phyloP scores from a whole-genome alignment of 805 yeast genomes.

The Kodamaea laetipori region DNA sequence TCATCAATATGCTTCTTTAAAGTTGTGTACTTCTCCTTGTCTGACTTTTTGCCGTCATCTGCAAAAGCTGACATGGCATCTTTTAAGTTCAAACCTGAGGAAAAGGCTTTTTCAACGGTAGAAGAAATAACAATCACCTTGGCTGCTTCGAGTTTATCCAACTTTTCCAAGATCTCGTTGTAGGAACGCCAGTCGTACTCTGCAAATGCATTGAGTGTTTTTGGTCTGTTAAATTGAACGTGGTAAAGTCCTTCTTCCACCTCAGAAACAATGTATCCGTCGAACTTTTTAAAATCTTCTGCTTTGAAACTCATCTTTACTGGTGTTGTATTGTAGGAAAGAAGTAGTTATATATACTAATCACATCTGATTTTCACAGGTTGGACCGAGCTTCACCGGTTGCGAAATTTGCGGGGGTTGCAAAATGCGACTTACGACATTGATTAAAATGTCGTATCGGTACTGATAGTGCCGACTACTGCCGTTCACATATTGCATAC shows the following conservation, averaged over 20 bases:
- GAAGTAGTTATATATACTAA: not conserved
- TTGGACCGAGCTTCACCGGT: slow-evolving; percentile 9
- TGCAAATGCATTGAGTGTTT: slow-evolving; percentile 58
- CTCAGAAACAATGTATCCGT: slow-evolving; percentile 40
- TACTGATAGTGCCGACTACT: no score
- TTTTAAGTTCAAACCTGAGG: slow-evolving; percentile 67
- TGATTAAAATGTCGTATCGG: not conserved
- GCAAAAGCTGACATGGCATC: slow-evolving; percentile 22
- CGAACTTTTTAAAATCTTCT: slow-evolving; percentile 24
- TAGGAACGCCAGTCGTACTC: slow-evolving; percentile 60
- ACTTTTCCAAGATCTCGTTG: slow-evolving; percentile 44
- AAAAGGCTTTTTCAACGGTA: slow-evolving; percentile 56
- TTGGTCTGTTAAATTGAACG: slow-evolving; percentile 63
- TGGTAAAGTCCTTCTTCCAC: slow-evolving; percentile 53
- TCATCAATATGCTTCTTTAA: slow-evolving; percentile 45
- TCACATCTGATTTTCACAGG: slow-evolving; percentile 4
- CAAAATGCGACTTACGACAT: slow-evolving; percentile 1
- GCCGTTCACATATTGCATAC: no score
- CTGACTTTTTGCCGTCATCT: slow-evolving; percentile 9
- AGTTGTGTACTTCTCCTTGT: slow-evolving; percentile 25
- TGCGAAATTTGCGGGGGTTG: slow-evolving; percentile 5
- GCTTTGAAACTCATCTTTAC: slow-evolving; percentile 12
- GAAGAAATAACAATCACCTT: slow-evolving; percentile 57
- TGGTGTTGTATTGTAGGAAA: not conserved
- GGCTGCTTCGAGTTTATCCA: slow-evolving; percentile 48